A percentile compares a stretch with the other conserved stretches of the same genome.
phyloP scores from a whole-genome alignment of 176 grass and related monocot genomes.

The Juncus inflexus region DNA sequence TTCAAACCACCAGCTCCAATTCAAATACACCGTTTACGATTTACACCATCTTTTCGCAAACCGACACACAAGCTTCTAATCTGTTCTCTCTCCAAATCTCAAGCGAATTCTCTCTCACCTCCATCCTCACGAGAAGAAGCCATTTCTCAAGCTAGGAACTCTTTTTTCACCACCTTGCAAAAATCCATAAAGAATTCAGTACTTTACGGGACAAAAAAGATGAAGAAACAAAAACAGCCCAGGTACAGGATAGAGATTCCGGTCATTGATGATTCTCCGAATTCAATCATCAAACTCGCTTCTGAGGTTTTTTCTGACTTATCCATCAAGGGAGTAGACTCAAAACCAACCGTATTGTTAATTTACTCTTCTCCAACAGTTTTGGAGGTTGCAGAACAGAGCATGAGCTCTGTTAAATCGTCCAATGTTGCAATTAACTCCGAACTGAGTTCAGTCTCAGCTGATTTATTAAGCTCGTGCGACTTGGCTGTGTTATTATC shows the following conservation, averaged over 20 bases:
- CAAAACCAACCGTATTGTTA: constrained; percentile 40
- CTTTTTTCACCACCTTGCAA: constrained; percentile 48
- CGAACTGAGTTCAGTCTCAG: constrained; percentile 31
- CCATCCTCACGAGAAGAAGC: constrained; percentile 75
- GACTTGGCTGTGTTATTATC: constrained; percentile 61
- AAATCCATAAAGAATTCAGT: constrained; percentile 56
- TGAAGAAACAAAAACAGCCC: constrained; percentile 61
- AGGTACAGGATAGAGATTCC: constrained; percentile 82
- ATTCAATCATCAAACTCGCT: constrained; percentile 52
- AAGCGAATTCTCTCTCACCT: constrained; percentile 20
- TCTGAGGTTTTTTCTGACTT: constrained; percentile 52
- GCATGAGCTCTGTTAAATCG: constrained; percentile 17
- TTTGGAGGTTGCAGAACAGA: constrained; percentile 26
- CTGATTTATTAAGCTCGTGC: constrained; percentile 24
- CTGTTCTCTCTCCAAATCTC: neutral
- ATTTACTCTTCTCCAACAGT: constrained; percentile 47
- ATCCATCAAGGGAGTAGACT: constrained; percentile 38
- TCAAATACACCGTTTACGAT: neutral
- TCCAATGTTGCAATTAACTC: constrained; percentile 35
- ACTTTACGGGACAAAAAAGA: constrained; percentile 40
- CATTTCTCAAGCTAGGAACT: constrained; percentile 60
- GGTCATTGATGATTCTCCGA: constrained; percentile 66
- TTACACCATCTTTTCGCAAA: neutral
- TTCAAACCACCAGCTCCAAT: constrained; percentile 1
- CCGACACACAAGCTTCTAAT: neutral